Evolutionary conservation across 805 yeast genomes (phyloP), one percentile per base, ranked within the genome.

Genomic region (Yarrowia hollandica): DNA sequence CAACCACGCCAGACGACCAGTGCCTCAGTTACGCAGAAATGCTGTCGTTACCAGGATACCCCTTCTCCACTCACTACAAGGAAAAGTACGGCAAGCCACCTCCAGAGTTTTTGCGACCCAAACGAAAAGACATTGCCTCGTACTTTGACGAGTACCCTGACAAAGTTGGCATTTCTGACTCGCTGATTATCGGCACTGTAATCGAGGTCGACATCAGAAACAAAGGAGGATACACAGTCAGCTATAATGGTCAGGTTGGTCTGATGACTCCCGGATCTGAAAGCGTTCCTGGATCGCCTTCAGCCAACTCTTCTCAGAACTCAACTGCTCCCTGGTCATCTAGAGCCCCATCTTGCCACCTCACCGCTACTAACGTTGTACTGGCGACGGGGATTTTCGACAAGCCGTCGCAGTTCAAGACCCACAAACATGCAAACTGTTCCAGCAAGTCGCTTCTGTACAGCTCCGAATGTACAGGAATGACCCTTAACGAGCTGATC

Each of bases 41-140:
- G 72, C 64, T 71, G 28, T 66, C 71, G n/a, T 59, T 71, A 15
- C 74, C 74, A 3, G 71, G 69, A 9, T 68, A 55, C 41, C 44
- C 70, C 4, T 68, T 70, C 25, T 39, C 67, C 0, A 62, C 68
- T 18, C 68, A 52, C 38, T 64, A 50, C 50, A n/a, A 8, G 14
- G 60, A 48, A 16, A 56, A 26, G 31, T 63, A 62, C 22, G 30
- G 23, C 5, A 25, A 39, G 28, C 18, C 33, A 5, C 39, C 61
- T 5, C 60, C 62, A 14, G 65, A 63, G 11, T 68, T 60, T 59
- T 50, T 56, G 11, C 65, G 74, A 8, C 74, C 74, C 2, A 22
- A 60, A 2, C 59, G 74, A 12, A 26, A 42, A 2, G 68, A 66
- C 15, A 71, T 71, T 1, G 63, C 71, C 2, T 64, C 55, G 1